Conservation (phyloP, 2,329 filamentous ascomycete genomes). For the Diplodia corticola region DNA sequence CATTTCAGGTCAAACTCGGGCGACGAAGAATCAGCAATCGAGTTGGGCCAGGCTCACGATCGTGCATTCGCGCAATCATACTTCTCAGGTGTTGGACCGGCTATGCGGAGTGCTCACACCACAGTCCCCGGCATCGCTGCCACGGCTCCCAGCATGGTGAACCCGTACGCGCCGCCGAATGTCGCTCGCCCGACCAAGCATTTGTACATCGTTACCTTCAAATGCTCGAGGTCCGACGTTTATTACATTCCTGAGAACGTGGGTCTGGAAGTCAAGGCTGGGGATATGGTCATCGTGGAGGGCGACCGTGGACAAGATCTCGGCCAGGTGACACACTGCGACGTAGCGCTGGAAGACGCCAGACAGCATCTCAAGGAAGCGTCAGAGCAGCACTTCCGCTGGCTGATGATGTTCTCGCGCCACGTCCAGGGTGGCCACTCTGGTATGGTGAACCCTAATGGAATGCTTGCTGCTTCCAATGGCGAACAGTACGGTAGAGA, state of each 20-base stretch:
- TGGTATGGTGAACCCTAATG: conserved; percentile 53
- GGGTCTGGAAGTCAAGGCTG: conserved; percentile 83
- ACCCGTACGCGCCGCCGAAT: conserved; percentile 38
- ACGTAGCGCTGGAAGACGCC: conserved; percentile 83
- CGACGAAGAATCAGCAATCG: conserved; percentile 22
- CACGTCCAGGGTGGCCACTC: conserved; percentile 21
- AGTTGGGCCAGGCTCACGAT: conserved; percentile 20
- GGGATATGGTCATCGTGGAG: conserved; percentile 95
- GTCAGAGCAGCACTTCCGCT: conserved; percentile 93
- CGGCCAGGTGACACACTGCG: conserved; percentile 85
- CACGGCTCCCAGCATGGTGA: conserved; percentile 25
- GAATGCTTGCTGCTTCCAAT: conserved; percentile 64
- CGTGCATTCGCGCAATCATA: conserved; percentile 34
- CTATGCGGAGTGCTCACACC: conserved; percentile 38
- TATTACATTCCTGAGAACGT: conserved; percentile 98
- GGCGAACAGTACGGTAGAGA: conserved; percentile 69
- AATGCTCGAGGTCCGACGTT: conserved; percentile 90
- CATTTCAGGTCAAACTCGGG: conserved; percentile 22
- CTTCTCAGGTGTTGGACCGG: conserved; percentile 40
- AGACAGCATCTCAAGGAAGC: conserved; percentile 89
- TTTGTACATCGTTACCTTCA: conserved; percentile 91
- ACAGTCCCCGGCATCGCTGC: conserved; percentile 32
- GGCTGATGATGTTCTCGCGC: conserved; percentile 98
- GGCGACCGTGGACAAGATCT: conserved; percentile 95
- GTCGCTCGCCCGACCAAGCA: conserved; percentile 36